phyloP scores from a whole-genome alignment of 1,284 basidiomycete species.

The Cutaneotrichosporon daszewskae region DNA sequence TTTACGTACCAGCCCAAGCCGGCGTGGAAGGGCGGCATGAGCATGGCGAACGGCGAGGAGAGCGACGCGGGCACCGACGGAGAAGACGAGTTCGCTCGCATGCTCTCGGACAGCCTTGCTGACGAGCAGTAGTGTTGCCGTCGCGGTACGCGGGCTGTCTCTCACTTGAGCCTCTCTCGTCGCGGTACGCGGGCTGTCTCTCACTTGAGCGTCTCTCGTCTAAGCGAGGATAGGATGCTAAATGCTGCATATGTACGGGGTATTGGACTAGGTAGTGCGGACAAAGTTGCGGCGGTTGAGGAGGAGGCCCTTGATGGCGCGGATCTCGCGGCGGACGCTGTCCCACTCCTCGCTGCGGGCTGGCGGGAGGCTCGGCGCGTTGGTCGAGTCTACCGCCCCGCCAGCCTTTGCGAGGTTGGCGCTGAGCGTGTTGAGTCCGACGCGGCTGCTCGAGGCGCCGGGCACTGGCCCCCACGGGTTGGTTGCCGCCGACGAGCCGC shows the following conservation, averaged over 20 bases:
- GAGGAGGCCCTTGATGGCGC: slow-evolving; percentile 46
- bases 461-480: slow-evolving; percentile 8
- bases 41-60: slow-evolving; percentile 1
- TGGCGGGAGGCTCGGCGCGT: slow-evolving; percentile 7
- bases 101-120: slow-evolving; percentile 15
- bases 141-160: neutral
- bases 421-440: slow-evolving; percentile 32
- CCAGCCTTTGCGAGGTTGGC: slow-evolving; percentile 30
- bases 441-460: slow-evolving; percentile 3
- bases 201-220: too few species aligned
- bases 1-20: slow-evolving; percentile 9
- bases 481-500: slow-evolving; percentile 1
- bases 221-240: too few species aligned
- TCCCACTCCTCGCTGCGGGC: slow-evolving; percentile 41
- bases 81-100: slow-evolving; percentile 39
- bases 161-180: too few species aligned
- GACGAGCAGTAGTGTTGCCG: slow-evolving; percentile 4
- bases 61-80: slow-evolving; percentile 14
- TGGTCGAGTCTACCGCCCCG: slow-evolving; percentile 3
- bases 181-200: neutral
- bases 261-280: too few species aligned
- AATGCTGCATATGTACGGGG: too few species aligned
- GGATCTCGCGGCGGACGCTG: slow-evolving; percentile 41
- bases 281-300: slow-evolving; percentile 40
- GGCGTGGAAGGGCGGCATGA: neutral